These are phyloP conservation scores for Volvox africanus DNA, from an alignment of 139 green algal genomes.

Conservation along the genomic window DNA sequence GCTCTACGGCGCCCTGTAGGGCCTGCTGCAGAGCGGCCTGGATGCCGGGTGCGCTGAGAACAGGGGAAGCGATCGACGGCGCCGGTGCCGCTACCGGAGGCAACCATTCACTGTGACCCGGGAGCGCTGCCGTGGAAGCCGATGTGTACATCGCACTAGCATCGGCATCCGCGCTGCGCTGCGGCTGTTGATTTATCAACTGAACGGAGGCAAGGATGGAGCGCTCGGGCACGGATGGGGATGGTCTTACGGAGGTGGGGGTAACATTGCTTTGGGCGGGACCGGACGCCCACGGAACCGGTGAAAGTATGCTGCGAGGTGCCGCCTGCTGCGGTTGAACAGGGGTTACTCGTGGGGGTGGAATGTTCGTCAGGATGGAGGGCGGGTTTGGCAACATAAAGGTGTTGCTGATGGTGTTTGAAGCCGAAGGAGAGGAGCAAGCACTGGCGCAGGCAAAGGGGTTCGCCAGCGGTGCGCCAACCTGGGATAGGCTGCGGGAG, in stretches of 20 bases:
- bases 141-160: too few species aligned
- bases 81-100: neutral
- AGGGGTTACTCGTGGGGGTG: too few species aligned
- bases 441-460: neutral
- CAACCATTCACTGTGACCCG: neutral
- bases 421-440: neutral
- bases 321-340: too few species aligned
- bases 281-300: neutral
- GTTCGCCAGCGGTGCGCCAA: neutral
- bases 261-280: neutral
- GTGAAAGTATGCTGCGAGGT: too few species aligned
- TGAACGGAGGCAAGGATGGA: conserved; percentile 45
- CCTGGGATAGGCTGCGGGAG: conserved; percentile 1
- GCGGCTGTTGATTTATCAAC: neutral
- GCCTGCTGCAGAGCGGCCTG: conserved; percentile 37
- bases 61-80: neutral
- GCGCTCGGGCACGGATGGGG: neutral
- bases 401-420: neutral
- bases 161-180: too few species aligned
- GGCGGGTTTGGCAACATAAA: neutral
- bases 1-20: neutral
- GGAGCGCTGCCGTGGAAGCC: neutral
- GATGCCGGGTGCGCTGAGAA: neutral
- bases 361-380: neutral
- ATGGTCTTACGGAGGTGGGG: neutral